A percentile compares a stretch with the other conserved stretches of the same genome.
Evolutionary conservation across 2,329 filamentous ascomycete genomes (phyloP).

Genomic region (Pseudogymnoascus sp.): DNA sequence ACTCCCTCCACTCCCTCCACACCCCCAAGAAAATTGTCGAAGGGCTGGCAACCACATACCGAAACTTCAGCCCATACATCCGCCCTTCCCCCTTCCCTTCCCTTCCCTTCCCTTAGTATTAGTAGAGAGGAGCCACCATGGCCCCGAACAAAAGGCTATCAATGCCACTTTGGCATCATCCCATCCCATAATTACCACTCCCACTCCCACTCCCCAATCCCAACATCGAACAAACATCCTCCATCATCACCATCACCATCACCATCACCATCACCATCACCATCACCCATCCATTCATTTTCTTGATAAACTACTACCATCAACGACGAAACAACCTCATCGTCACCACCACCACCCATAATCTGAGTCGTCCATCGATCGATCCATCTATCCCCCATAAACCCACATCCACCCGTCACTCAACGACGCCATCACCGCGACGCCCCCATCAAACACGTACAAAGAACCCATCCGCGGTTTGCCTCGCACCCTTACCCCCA

Average conservation of each 20-base stretch:
- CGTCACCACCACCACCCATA: neutral
- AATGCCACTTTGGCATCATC: neutral
- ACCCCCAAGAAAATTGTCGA: too few species aligned
- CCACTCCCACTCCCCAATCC: neutral
- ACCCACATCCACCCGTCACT: neutral
- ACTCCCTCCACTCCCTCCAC: too few species aligned
- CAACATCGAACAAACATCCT: neutral
- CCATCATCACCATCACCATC: neutral
- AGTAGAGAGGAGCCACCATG: neutral
- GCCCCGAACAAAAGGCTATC: neutral
- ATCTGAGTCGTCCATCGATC: neutral
- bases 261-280: neutral
- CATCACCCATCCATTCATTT: neutral
- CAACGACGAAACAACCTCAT: neutral
- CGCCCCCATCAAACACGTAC: neutral
- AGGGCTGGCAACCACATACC: too few species aligned
- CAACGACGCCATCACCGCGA: neutral
- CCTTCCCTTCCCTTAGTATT: neutral
- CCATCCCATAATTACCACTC: neutral
- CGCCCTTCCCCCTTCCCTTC: neutral
- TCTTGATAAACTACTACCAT: neutral
- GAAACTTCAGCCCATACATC: neutral
- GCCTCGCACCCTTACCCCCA: neutral
- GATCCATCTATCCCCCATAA: neutral
- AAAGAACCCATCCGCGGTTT: neutral